These are phyloP conservation scores for Curvularia lunata DNA, from an alignment of 2,329 filamentous ascomycete genomes.

Conservation along the genomic window DNA sequence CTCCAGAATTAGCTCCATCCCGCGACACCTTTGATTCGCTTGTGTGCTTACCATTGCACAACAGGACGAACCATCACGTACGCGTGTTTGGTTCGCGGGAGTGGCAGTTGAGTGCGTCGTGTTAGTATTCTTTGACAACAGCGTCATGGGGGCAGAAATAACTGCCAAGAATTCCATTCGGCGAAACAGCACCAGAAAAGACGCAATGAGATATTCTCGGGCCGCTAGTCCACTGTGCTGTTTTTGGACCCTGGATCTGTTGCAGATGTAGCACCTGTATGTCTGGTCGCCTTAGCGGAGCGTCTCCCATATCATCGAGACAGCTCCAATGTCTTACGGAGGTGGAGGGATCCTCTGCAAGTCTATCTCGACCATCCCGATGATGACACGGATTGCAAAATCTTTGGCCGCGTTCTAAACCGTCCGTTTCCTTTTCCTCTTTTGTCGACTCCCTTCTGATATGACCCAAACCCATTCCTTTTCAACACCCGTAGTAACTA, in stretches of 20 bases:
- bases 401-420: constrained; percentile 7
- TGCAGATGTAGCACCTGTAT: constrained; percentile 2
- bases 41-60: constrained; percentile 24
- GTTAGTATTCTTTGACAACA: constrained; percentile 14
- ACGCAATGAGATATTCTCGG: constrained; percentile 19
- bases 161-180: not conserved
- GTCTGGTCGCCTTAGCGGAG: constrained; percentile 2
- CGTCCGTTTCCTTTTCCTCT: constrained; percentile 8
- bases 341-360: constrained; percentile 1
- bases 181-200: constrained; percentile 25
- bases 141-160: not conserved
- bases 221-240: constrained; percentile 11
- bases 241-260: constrained; percentile 8
- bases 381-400: constrained; percentile 1
- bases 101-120: not conserved
- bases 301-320: constrained; percentile 4
- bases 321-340: constrained; percentile 1
- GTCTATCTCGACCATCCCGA: constrained; percentile 17
- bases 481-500: not conserved
- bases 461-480: not conserved
- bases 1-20: constrained; percentile 26
- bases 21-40: constrained; percentile 13
- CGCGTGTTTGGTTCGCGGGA: constrained; percentile 9
- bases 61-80: constrained; percentile 17
- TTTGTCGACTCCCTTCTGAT: constrained; percentile 13